Evolutionary conservation across 2,329 filamentous ascomycete species (phyloP), one percentile per base, ranked within the genome.

Genomic region (Karstenula rhodostoma): DNA sequence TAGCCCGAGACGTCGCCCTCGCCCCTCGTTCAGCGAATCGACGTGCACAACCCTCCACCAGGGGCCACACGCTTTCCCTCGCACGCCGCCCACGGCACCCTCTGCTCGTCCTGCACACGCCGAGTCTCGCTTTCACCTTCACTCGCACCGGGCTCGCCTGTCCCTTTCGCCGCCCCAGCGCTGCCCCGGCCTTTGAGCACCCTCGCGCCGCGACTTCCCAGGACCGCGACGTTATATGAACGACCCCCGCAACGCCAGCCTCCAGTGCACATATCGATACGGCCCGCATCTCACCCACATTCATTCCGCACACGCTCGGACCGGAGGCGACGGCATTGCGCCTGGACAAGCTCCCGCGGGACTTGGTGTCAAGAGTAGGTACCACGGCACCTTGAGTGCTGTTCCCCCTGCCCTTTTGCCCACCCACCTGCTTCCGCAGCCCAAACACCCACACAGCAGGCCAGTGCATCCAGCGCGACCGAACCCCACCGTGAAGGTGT

Each of bases 401-500:
- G 40, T 47, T 52, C 46, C 47, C 15, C 61, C 55, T 60, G 58
- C 60, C 56, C 62, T 70, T 56, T 68, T 71, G 62, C 69, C 72
- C 56, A 19, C 37, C 29, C 50, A 53, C 37, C 50, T 74, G 32
- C 63, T 67, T 53, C 53, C 71, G 65, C 73, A 73, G 56, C 68
- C 74, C 48, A 65, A 69, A 59, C 71, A 64, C 67, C 67, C 70
- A 63, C 70, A 70, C 66, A 61, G 70, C 66, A 61, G 70, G 61
- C 70, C 68, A 64, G 60, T 64, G 58, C 44, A 60, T n/a, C 25
- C 48, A 15, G 57, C 52, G 25, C 65, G 68, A 56, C 61, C 65
- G 49, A 55, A 64, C 35, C 69, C 74, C 65, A 69, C 75, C 75
- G 73, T 74, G 73, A 77, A 71, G 71, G 75, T 78, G 76, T 78